Evolutionary conservation across 139 green algal species (phyloP).

Genomic region (Chlamydomonas sphaeroides): DNA sequence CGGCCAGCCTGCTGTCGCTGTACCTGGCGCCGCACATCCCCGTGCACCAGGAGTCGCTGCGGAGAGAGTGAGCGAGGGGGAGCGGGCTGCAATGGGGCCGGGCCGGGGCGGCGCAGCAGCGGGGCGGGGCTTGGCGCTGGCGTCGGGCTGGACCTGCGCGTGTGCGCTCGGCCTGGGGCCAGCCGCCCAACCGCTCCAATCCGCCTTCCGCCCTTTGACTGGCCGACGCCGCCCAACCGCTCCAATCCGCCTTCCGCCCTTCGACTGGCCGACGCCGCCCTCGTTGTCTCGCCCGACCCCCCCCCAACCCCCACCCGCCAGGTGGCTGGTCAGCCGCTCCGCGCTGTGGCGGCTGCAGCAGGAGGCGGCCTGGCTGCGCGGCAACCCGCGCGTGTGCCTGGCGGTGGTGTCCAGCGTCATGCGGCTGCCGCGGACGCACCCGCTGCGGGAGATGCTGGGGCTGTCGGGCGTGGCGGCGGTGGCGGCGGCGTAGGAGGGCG

Average conservation of each 20-base stretch:
- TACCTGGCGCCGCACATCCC: constrained; percentile 38
- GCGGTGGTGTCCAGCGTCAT: constrained; percentile 13
- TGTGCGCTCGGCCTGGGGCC: no score
- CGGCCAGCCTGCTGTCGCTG: constrained; percentile 21
- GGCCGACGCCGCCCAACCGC: no score
- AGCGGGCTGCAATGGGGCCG: neutral
- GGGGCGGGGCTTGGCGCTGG: no score
- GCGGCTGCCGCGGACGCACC: constrained; percentile 15
- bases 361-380: constrained; percentile 16
- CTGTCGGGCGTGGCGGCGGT: no score
- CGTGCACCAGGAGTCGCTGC: constrained; percentile 19
- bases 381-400: neutral
- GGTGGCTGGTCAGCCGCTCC: constrained; percentile 12
- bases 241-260: neutral
- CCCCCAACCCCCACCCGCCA: neutral
- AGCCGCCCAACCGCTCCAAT: neutral
- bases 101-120: neutral
- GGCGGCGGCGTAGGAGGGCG: no score
- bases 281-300: neutral
- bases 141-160: neutral
- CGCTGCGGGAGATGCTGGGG: constrained; percentile 33
- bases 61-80: constrained; percentile 13
- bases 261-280: neutral
- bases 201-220: neutral
- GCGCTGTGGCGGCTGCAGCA: constrained; percentile 35